phyloP scores from a whole-genome alignment of 768 basidiomycete species.

The Piloderma croceum region DNA sequence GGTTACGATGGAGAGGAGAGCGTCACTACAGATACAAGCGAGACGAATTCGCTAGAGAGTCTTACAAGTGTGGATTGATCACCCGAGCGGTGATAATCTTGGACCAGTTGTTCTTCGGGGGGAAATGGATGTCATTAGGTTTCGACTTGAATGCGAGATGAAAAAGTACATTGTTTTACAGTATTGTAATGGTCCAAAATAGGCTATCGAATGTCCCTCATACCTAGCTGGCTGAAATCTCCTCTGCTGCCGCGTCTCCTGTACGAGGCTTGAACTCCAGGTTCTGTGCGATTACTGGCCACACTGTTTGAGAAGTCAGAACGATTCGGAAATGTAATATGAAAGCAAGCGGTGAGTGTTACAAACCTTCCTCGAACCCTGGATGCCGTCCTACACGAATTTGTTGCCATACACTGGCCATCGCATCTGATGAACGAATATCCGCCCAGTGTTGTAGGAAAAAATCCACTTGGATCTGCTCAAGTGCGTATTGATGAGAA shows the following conservation, averaged over 20 bases:
- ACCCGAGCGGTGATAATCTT: too few species aligned
- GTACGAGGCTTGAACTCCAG: slow-evolving; percentile 51
- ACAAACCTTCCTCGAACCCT: slow-evolving; percentile 77
- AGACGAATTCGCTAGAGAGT: slow-evolving; percentile 14
- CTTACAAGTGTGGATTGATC: slow-evolving; percentile 35
- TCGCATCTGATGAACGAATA: slow-evolving; percentile 76
- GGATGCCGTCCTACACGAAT: slow-evolving; percentile 79
- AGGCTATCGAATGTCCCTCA: too few species aligned
- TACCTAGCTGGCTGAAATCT: too few species aligned
- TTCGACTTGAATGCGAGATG: too few species aligned
- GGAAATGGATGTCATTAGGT: too few species aligned
- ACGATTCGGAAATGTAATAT: not conserved
- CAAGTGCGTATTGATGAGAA: slow-evolving; percentile 42
- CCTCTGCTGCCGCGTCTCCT: too few species aligned
- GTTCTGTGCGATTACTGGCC: slow-evolving; percentile 60
- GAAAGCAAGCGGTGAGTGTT: not conserved
- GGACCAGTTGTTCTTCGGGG: too few species aligned
- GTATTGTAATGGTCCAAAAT: too few species aligned
- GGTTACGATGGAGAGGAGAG: slow-evolving; percentile 30
- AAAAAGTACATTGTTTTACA: too few species aligned
- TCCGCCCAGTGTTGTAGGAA: slow-evolving; percentile 80
- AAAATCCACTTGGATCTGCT: slow-evolving; percentile 62
- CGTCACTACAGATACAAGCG: slow-evolving; percentile 24
- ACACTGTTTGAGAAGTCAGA: slow-evolving; percentile 38
- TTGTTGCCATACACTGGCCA: slow-evolving; percentile 81